A percentile compares a stretch with the other conserved stretches of the same genome.
phyloP scores from a whole-genome alignment of 1,139 yeast genomes.

The Komagataea norvegica region DNA sequence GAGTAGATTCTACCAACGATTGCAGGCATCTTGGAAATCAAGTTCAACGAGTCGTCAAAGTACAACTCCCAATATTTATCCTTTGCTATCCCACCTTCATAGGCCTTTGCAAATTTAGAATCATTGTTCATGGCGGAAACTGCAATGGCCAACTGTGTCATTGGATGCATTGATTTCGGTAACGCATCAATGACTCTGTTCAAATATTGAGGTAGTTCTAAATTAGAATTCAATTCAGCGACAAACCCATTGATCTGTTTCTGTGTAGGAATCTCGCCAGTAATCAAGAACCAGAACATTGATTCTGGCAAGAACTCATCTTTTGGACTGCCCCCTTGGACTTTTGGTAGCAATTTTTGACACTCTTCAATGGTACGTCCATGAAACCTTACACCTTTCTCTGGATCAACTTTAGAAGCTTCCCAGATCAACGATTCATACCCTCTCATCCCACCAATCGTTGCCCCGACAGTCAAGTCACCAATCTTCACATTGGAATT shows the following conservation, averaged over 20 bases:
- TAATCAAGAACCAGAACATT: constrained; percentile 56
- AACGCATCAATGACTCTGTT: constrained; percentile 47
- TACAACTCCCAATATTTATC: constrained; percentile 66
- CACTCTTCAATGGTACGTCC: constrained; percentile 48
- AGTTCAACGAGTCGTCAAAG: constrained; percentile 59
- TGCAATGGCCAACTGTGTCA: constrained; percentile 69
- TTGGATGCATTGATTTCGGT: constrained; percentile 55
- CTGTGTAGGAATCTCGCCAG: constrained; percentile 59
- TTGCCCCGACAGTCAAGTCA: constrained; percentile 39
- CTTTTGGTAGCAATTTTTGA: constrained; percentile 30
- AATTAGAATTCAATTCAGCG: constrained; percentile 53
- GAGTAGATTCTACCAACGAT: constrained; percentile 66
- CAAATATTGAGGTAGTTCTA: constrained; percentile 53
- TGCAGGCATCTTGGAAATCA: constrained; percentile 62
- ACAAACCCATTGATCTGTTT: constrained; percentile 49
- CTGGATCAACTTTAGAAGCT: constrained; percentile 48
- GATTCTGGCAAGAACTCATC: constrained; percentile 59
- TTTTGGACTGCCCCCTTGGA: constrained; percentile 31
- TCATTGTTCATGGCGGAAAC: constrained; percentile 56
- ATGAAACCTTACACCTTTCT: constrained; percentile 51
- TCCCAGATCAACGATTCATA: constrained; percentile 49
- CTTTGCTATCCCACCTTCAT: constrained; percentile 63
- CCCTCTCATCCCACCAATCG: constrained; percentile 56
- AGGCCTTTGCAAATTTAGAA: constrained; percentile 63
- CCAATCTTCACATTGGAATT: constrained; percentile 33